phyloP scores from a whole-genome alignment of 306 rosid species.

The Oxytropis ochrocephala region DNA sequence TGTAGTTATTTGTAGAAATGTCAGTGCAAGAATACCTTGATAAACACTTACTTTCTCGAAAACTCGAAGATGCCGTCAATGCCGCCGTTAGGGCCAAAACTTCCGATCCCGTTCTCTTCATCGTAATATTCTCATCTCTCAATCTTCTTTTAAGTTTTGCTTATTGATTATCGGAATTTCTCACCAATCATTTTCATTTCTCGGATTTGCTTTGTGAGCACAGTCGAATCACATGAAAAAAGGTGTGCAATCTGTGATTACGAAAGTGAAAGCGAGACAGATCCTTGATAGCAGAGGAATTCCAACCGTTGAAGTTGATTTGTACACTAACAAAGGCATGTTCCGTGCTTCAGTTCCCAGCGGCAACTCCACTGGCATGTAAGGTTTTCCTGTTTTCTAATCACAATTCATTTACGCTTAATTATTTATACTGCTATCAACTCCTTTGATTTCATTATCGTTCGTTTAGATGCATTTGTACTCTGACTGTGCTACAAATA shows the following conservation, averaged over 20 bases:
- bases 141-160: not conserved
- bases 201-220: not conserved
- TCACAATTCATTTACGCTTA: not conserved
- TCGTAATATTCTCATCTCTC: constrained; percentile 36
- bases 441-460: not conserved
- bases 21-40: constrained; percentile 89
- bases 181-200: not conserved
- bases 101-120: constrained; percentile 89
- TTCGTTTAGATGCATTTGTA: not conserved
- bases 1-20: constrained; percentile 36
- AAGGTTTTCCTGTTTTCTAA: constrained; percentile 11
- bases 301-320: constrained; percentile 92
- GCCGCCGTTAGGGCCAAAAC: constrained; percentile 95
- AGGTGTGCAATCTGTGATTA: constrained; percentile 67
- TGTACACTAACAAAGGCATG: constrained; percentile 70
- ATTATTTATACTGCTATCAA: not conserved
- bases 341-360: constrained; percentile 88
- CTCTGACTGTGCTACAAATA: not conserved
- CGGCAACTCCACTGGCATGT: constrained; percentile 74
- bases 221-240: constrained; percentile 83
- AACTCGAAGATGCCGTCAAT: constrained; percentile 95
- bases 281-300: constrained; percentile 96
- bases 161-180: not conserved
- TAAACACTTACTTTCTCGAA: constrained; percentile 75
- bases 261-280: constrained; percentile 81